These are phyloP conservation scores for Allium sativum DNA, from an alignment of 106 monocot species.

Conservation along the genomic window DNA sequence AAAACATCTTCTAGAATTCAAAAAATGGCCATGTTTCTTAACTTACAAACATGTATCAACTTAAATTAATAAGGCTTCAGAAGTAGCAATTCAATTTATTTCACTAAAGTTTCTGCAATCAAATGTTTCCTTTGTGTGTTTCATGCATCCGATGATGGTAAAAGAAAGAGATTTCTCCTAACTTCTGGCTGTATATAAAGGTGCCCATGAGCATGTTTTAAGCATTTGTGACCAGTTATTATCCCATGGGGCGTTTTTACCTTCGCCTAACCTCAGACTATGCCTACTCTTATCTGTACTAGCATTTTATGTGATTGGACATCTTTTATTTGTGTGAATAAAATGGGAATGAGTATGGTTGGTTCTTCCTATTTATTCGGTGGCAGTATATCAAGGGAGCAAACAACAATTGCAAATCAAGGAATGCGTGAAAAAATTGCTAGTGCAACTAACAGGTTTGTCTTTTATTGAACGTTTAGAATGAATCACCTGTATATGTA, in stretches of 20 bases:
- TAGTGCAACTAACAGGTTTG: conserved; percentile 78
- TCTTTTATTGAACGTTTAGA: no score
- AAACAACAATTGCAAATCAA: conserved; percentile 34
- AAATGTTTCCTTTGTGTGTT: no score
- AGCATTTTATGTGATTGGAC: conserved; percentile 81
- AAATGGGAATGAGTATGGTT: conserved; percentile 24
- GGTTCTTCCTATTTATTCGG: conserved; percentile 45
- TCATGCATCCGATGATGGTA: no score
- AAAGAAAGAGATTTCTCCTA: no score
- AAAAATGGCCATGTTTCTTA: no score
- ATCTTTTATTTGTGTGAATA: conserved; percentile 38
- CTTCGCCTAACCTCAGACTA: conserved; percentile 53
- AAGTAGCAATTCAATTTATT: no score
- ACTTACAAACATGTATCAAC: no score
- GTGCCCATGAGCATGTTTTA: conserved; percentile 60
- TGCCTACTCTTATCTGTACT: conserved; percentile 76
- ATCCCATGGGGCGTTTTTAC: conserved; percentile 57
- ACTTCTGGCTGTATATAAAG: conserved; percentile 81
- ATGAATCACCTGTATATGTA: no score
- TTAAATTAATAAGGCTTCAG: no score
- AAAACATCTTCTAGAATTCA: no score
- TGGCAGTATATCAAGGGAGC: conserved; percentile 21
- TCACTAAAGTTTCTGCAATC: no score
- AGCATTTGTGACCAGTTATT: conserved; percentile 71
- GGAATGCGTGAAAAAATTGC: conserved; percentile 74